Percentiles rank a stretch among this genome's conserved stretches.
Evolutionary conservation across 2,329 filamentous ascomycete species (phyloP).

Genomic region (Ophiostoma ulmi): DNA sequence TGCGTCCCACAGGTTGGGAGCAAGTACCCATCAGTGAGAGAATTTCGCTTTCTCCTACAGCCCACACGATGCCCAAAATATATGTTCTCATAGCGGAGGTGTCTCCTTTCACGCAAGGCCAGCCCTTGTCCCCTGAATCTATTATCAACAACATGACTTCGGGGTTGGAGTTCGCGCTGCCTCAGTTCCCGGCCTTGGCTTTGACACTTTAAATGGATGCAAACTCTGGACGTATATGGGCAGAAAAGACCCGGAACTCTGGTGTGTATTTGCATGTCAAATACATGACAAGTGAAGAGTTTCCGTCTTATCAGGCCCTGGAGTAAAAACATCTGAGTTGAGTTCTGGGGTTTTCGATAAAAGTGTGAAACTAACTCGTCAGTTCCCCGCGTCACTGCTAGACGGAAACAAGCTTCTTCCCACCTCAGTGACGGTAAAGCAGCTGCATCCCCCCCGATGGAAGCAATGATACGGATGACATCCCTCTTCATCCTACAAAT

Average conservation of each 20-base stretch:
- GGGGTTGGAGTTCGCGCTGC: neutral
- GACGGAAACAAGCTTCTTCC: neutral
- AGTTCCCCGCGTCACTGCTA: neutral
- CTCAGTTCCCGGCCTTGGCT: neutral
- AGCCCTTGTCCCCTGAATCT: neutral
- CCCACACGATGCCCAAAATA: neutral
- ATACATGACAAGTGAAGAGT: neutral
- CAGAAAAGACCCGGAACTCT: neutral
- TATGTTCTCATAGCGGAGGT: slow-evolving; percentile 7
- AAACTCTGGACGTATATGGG: neutral
- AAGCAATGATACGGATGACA: neutral
- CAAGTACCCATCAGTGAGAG: neutral
- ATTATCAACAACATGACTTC: neutral
- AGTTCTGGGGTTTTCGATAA: neutral
- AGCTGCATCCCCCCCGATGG: neutral
- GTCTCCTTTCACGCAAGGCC: neutral
- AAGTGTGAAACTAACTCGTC: neutral
- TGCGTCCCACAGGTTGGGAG: neutral
- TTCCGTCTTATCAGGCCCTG: neutral
- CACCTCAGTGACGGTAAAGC: neutral
- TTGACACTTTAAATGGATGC: neutral
- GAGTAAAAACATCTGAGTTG: neutral
- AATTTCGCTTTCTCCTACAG: neutral
- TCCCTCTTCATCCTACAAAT: neutral
- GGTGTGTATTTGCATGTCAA: neutral